Evolutionary conservation across 257 asterid species (phyloP), one percentile per base, ranked within the genome.

Genomic region (Primulina huaijiensis): DNA sequence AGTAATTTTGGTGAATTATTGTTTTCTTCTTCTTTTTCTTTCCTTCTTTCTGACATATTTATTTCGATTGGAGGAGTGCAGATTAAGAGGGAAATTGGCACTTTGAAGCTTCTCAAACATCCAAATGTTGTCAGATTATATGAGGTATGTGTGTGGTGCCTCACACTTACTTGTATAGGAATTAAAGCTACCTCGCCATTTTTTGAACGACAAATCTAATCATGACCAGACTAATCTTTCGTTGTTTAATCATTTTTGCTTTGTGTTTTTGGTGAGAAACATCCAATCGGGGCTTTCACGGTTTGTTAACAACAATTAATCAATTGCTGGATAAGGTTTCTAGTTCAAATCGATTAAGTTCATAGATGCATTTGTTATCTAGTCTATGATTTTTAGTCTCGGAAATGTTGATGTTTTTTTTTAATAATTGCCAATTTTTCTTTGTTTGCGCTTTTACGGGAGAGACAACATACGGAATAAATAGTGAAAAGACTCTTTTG

Each of bases 41-140:
- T 23, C 25, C 3, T 4, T 37, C 19, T 31, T 56, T 53, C 37
- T 8, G 17, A 4, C 20, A 50, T 16, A 2, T 16, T 19, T 3
- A 16, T 6, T 46, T 61, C n/a, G 6, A 46, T 64, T 63, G 62
- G 76, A 25, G 46, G 40, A 7, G 46, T 77, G 85, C 95, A 93
- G 99, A 94, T 94, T 25, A 88, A 86, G 83, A 83, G 99, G 84
- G 99, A 94, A 80, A 94, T 94, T 73, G 97, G 92, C 20, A 90
- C 97, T 58, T 84, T 93, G 57, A 93, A 90, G 77, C 89, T 91
- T 65, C 96, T 94, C 89, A 90, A 82, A 60, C 97, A 93, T 70
- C 99, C 97, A 63, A 94, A 94, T 69, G 96, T 94, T 33, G 99
- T 94, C 84, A 72, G 96, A 58, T 73, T 94, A 61, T 79, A 82